These are phyloP conservation scores for Dendrobium officinale DNA, from an alignment of 106 monocot species.

Conservation along the genomic window DNA sequence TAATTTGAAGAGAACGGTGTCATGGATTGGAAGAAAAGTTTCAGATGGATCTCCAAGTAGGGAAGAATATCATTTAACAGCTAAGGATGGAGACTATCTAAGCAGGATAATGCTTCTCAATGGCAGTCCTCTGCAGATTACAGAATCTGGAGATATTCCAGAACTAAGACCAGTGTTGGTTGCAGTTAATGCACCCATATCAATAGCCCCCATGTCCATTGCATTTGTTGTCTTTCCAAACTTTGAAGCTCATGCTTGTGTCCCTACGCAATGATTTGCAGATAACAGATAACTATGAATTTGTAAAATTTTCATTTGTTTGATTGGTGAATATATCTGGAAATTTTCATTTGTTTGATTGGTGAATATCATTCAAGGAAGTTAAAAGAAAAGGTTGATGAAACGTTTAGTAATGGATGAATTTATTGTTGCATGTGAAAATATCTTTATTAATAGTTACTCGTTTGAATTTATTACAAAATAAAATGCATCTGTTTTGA, in stretches of 20 bases:
- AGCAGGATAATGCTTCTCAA: conserved; percentile 54
- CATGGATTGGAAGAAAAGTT: conserved; percentile 53
- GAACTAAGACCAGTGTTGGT: conserved; percentile 27
- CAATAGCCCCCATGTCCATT: conserved; percentile 43
- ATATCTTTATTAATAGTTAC: not conserved
- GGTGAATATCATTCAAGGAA: not conserved
- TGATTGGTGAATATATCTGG: not conserved
- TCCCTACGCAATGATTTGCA: not conserved
- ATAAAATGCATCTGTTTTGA: too few species aligned
- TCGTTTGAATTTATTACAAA: too few species aligned
- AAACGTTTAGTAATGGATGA: not conserved
- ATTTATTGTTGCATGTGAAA: not conserved
- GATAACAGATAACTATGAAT: not conserved
- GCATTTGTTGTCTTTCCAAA: conserved; percentile 58
- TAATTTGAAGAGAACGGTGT: conserved; percentile 40
- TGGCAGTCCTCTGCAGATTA: conserved; percentile 48
- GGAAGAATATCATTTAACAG: conserved; percentile 75
- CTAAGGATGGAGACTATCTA: conserved; percentile 23
- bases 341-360: not conserved
- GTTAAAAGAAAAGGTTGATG: not conserved
- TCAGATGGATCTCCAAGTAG: conserved; percentile 25
- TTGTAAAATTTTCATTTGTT: not conserved
- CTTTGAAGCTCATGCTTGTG: conserved; percentile 43
- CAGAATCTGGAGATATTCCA: conserved; percentile 42
- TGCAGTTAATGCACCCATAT: conserved; percentile 27